These are phyloP conservation scores for Cladosporium velox DNA, from an alignment of 2,329 filamentous ascomycete genomes.

Conservation along the genomic window DNA sequence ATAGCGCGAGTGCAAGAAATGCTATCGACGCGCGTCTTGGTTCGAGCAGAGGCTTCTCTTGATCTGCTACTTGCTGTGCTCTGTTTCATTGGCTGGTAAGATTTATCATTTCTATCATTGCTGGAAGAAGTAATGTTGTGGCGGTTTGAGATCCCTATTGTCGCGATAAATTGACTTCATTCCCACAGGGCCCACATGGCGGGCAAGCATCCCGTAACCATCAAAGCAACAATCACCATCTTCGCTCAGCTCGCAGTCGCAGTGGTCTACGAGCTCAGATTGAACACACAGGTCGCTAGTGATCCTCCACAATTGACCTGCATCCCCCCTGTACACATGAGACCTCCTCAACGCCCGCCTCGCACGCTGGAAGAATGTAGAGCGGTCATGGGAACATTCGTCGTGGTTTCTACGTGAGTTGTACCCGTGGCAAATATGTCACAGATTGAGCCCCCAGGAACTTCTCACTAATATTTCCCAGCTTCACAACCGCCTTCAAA, in stretches of 20 bases:
- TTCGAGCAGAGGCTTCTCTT: conserved; percentile 31
- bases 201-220: conserved; percentile 31
- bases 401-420: conserved; percentile 17
- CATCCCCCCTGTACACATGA: conserved; percentile 11
- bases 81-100: conserved; percentile 34
- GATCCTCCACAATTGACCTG: conserved; percentile 16
- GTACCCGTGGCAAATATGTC: too few species aligned
- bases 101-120: too few species aligned
- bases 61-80: conserved; percentile 37
- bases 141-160: neutral
- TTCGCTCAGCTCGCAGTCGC: conserved; percentile 19
- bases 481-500: conserved; percentile 12
- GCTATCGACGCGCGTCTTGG: conserved; percentile 31
- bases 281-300: conserved; percentile 13
- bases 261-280: conserved; percentile 19
- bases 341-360: conserved; percentile 5
- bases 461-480: neutral
- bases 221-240: conserved; percentile 12
- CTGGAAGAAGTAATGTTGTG: too few species aligned
- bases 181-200: conserved; percentile 31
- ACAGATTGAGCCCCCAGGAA: too few species aligned
- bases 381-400: conserved; percentile 19
- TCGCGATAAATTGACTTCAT: neutral
- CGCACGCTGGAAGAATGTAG: conserved; percentile 21
- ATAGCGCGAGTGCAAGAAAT: conserved; percentile 32